Base-by-base conservation (phyloP, 352 stramenopile genomes). In the Phytophthora gonapodyides region DNA sequence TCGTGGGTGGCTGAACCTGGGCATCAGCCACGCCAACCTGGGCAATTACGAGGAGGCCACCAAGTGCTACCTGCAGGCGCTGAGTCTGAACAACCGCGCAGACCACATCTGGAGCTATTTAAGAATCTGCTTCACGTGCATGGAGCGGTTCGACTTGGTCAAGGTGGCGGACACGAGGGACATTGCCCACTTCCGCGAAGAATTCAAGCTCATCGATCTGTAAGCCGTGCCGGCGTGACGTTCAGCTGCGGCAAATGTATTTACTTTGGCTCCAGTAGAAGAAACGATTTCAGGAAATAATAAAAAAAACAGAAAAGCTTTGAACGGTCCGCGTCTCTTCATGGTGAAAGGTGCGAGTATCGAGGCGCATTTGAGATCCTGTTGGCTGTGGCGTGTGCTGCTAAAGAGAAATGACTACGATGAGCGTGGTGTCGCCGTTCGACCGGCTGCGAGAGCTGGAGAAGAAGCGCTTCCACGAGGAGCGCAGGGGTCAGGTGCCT, bases 51-150 rank as follows among this genome's bases (percentile, higher is more conserved):
- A 97, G 46, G 88, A 98, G 58, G 95, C 96, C 7, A 92, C 88
- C n/a, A 93, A 97, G 51, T 99, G 95, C 79, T 99, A 99, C 76
- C 72, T 99, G 36, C 96, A 98, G 71, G 97, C 96, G 46, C 71
- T 99, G 64, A 91, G 84, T 42, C 83, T 99, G 41, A 99, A 99
- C 79, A 86, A 88, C 46, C 87, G 87, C 31, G 97, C 97, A 16
- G 93, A 88, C 35, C 97, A 99, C 77, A 98, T 98, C 67, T 99
- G 97, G 97, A 98, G 91, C 70, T 99, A 99, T 88, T 84, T 99
- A 67, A 82, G 97, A 57, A 98, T 99, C 78, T 96, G 94, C 53
- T 97, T 99, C 62, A 99, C 96, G 34, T 98, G 94, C 73, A 91
- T 97, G 70, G 97, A 99, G 73, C 82, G 93, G 45, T 99, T 98